Evolutionary conservation across 495 filamentous ascomycete species (phyloP).

Genomic region (Glarea lozoyensis): DNA sequence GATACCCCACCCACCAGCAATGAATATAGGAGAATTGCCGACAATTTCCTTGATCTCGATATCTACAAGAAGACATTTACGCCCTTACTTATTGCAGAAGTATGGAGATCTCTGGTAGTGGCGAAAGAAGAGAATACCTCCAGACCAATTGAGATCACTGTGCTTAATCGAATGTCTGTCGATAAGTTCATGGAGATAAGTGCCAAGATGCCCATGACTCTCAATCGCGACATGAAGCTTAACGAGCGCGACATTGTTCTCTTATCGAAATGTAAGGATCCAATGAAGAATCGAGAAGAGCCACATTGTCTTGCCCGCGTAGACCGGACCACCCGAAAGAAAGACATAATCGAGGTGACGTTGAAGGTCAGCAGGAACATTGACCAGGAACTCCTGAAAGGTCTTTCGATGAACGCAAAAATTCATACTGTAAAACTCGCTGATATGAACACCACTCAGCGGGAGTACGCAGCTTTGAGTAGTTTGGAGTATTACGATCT

Average conservation of each 20-base stretch:
- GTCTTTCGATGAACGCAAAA: slow-evolving; percentile 50
- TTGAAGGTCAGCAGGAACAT: slow-evolving; percentile 63
- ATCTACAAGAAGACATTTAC: slow-evolving; percentile 87
- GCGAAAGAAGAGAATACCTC: slow-evolving; percentile 76
- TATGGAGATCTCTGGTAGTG: slow-evolving; percentile 89
- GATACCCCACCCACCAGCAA: slow-evolving; percentile 71
- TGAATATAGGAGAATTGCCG: slow-evolving; percentile 64
- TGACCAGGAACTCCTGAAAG: slow-evolving; percentile 32
- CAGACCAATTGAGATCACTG: slow-evolving; percentile 72
- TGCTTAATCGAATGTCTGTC: slow-evolving; percentile 77
- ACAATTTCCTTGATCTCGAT: slow-evolving; percentile 60
- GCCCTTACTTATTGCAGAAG: slow-evolving; percentile 84
- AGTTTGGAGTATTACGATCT: slow-evolving; percentile 92
- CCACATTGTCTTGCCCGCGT: slow-evolving; percentile 84
- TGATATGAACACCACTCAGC: slow-evolving; percentile 84
- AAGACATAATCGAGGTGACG: slow-evolving; percentile 68
- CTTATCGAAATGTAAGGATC: slow-evolving; percentile 62
- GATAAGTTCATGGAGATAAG: slow-evolving; percentile 90
- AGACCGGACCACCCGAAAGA: slow-evolving; percentile 67
- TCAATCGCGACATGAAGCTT: slow-evolving; percentile 61
- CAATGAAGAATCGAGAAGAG: slow-evolving; percentile 49
- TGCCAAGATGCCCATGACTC: slow-evolving; percentile 58
- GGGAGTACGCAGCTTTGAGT: slow-evolving; percentile 86
- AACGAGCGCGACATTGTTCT: slow-evolving; percentile 84
- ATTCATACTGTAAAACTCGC: slow-evolving; percentile 71